These are phyloP conservation scores for Pythium rhizo-oryzae DNA, from an alignment of 352 stramenopile species.

Conservation along the genomic window DNA sequence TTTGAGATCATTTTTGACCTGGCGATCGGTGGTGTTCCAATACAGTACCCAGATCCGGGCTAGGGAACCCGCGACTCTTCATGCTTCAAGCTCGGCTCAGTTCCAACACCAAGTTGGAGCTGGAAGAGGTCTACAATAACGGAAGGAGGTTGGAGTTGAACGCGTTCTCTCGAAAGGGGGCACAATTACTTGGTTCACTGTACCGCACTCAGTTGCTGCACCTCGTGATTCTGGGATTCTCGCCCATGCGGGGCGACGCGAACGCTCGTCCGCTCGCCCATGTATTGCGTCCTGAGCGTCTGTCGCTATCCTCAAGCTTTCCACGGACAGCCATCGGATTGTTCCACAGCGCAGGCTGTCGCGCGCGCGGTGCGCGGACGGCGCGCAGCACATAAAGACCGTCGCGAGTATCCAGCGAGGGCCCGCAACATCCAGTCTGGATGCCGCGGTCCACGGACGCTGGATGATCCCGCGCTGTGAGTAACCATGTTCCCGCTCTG, in stretches of 20 bases:
- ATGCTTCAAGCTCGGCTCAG: neutral
- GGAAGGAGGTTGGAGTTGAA: too few relatives aligned
- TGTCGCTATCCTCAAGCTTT: neutral
- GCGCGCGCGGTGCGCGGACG: too few relatives aligned
- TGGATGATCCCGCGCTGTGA: neutral
- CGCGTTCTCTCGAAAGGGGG: neutral
- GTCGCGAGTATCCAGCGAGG: neutral
- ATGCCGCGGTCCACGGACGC: too few relatives aligned
- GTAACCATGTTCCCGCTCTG: neutral
- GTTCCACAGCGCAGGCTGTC: neutral
- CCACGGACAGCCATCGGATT: neutral
- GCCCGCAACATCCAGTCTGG: too few relatives aligned
- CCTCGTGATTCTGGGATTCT: too few relatives aligned
- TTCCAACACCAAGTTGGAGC: neutral
- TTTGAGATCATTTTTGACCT: too few relatives aligned
- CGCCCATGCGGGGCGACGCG: too few relatives aligned
- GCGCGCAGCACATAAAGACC: too few relatives aligned
- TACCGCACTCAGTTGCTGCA: neutral
- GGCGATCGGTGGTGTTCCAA: neutral
- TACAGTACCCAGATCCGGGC: neutral
- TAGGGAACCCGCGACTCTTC: constrained; percentile 8
- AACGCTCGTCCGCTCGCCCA: neutral
- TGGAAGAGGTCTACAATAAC: too few relatives aligned
- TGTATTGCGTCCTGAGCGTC: neutral
- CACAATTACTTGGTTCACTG: neutral